Base-by-base conservation (phyloP, 495 filamentous ascomycete species). In the Podospora pseudopauciseta region DNA sequence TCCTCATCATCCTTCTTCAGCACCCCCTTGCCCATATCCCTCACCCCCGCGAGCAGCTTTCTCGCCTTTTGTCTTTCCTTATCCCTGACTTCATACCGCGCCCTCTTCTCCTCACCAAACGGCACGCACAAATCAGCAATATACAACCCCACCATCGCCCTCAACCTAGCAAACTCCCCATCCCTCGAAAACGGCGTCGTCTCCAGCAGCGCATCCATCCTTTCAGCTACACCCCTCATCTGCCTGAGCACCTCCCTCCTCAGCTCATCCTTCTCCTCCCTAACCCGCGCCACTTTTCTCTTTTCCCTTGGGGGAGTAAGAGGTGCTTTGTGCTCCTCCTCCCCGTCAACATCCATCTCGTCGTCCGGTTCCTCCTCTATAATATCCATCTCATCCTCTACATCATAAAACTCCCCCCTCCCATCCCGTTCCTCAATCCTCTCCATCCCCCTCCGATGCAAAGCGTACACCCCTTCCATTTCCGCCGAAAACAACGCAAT, bases 61-160 rank as follows among this genome's bases (percentile, higher is more conserved):
- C 72, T 67, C 13, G 81, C 80, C 57, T 68, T 68, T 2, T 26
- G 65, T 4, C 74, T 71, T 70, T 79, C 76, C 23, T 58, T 69
- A 16, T 60, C 62, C 56, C 78, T 67, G 32, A 57, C 68, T 32
- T 27, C 57, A 59, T 68, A 67, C 49, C 74, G 76, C 5, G 70
- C 71, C 4, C 53, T 71, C 5, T 75, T 72, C 13, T 76, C 74
- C 39, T 34, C 69, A 0, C 53, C 30, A 1, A 72, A 68, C 2
- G 79, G 74, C 64, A 82, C 61, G 16, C 60, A 66, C 64, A 94
- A 74, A 70, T 94, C 90, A 2, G 78, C 86, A 26, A 91, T 80
- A 84, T 89, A 94, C 30, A 91, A 76, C 11, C 82, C 86, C 7
- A 92, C 78, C 85, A 91, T 91, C 9, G 81, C 91, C 57, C 89